Percentiles rank a stretch among this genome's conserved stretches.
Conservation (phyloP, 768 basidiomycete genomes). For the Podaxis sp. region DNA sequence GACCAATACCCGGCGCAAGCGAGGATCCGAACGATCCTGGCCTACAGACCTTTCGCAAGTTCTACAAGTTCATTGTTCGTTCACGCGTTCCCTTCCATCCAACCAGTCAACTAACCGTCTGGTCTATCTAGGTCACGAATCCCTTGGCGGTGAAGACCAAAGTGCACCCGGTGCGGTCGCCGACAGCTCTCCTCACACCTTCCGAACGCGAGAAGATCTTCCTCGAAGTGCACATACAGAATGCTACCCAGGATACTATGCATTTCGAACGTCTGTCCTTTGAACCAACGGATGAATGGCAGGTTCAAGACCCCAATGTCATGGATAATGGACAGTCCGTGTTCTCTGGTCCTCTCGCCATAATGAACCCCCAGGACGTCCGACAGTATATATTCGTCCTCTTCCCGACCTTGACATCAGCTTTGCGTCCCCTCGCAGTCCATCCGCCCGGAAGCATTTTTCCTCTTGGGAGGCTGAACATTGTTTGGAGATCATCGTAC, state of each 20-base stretch:
- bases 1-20: constrained; percentile 41
- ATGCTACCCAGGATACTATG: constrained; percentile 72
- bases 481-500: constrained; percentile 81
- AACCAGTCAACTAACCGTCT: not conserved
- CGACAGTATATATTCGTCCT: constrained; percentile 89
- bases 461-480: constrained; percentile 82
- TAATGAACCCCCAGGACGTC: constrained; percentile 81
- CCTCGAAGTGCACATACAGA: constrained; percentile 91
- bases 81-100: not conserved
- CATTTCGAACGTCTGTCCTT: constrained; percentile 80
- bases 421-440: constrained; percentile 40
- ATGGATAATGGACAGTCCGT: constrained; percentile 25
- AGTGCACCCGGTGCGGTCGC: constrained; percentile 73
- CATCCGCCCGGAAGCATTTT: constrained; percentile 60
- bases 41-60: constrained; percentile 76
- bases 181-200: constrained; percentile 61
- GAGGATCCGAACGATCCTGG: constrained; percentile 50
- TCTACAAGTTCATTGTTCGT: constrained; percentile 88
- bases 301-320: constrained; percentile 49
- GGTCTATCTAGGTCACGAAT: constrained; percentile 74
- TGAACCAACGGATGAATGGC: constrained; percentile 68
- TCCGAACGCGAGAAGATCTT: constrained; percentile 77
- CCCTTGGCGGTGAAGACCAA: constrained; percentile 95
- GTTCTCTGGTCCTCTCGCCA: constrained; percentile 58
- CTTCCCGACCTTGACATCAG: constrained; percentile 40